Base-by-base conservation (phyloP, 768 basidiomycete species). In the Boletus rubescentipes region DNA sequence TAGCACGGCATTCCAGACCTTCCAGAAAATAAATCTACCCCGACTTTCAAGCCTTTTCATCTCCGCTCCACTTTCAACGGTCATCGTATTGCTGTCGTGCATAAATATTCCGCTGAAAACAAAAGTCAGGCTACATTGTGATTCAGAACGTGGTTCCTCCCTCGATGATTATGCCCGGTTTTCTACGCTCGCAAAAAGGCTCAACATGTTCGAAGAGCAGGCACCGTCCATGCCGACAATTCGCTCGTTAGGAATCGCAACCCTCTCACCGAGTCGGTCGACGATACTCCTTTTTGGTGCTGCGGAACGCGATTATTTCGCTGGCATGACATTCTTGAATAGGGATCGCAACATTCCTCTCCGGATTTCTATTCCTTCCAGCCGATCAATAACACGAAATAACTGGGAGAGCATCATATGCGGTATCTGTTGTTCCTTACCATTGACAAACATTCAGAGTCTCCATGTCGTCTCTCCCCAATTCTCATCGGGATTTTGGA, bases 41-140 rank as follows among this genome's bases (percentile, higher is more conserved):
- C 45, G 10, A n/a, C 62, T 63, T 12, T 49, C 49, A 38, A 40
- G 42, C 31, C 30, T 62, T 16, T 46, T 4, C 5, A 18, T 63
- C 26, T 9, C 15, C 11, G 61, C 49, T 29, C 53, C 54, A 12
- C 32, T 50, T 18, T 59, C 52, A 12, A 47, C 48, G 18, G 40
- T 62, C 8, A 15, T 50, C 26, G 34, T 18, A 3, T 38, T 63
- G 0, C 23, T 62, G 5, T 49, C 61, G 11, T 43, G 30, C 31
- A 14, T 60, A 15, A 30, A 50, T 18, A 12, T 62, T 6, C 58
- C 58, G 8, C 26, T 23, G 12, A 12, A 34, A 21, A 30, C 51
- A 8, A 18, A 42, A 21, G 15, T 53, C 37, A 48, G n/a, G 20
- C 9, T 59, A 18, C 0, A 7, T 1, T 55, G 40, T 8, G 0